These are phyloP conservation scores for Phytophthora pseudosyringae DNA, from an alignment of 352 stramenopile species.

Conservation along the genomic window DNA sequence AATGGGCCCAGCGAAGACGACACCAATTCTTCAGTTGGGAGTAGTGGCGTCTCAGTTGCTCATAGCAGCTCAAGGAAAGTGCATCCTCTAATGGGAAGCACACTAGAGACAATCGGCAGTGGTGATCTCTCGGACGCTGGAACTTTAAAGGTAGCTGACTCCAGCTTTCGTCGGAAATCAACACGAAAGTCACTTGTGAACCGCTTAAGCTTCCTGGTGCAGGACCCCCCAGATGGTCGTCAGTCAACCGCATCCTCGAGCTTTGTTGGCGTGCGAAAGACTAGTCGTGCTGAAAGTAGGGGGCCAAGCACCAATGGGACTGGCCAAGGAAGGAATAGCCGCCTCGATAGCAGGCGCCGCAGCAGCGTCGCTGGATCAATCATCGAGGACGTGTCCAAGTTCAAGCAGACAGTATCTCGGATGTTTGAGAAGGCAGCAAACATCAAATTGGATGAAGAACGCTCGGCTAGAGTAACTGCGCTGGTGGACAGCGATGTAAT, in stretches of 20 bases:
- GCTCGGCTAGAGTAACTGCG: slow-evolving; percentile 53
- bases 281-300: slow-evolving; percentile 16
- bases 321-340: slow-evolving; percentile 9
- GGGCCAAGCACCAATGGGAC: slow-evolving; percentile 12
- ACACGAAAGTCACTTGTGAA: slow-evolving; percentile 22
- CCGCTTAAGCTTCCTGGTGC: slow-evolving; percentile 23
- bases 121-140: slow-evolving; percentile 14
- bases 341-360: slow-evolving; percentile 22
- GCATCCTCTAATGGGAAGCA: slow-evolving; percentile 23
- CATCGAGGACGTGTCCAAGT: slow-evolving; percentile 36
- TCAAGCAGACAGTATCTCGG: slow-evolving; percentile 43
- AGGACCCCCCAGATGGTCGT: slow-evolving; percentile 13
- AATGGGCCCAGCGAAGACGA: slow-evolving; percentile 2
- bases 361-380: slow-evolving; percentile 41
- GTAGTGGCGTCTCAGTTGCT: not conserved
- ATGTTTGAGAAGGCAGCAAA: slow-evolving; percentile 49
- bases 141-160: not conserved
- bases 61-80: slow-evolving; percentile 28
- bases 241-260: slow-evolving; percentile 10
- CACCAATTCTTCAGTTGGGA: slow-evolving; percentile 3
- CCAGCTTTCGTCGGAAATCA: slow-evolving; percentile 12
- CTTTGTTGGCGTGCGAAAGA: not conserved
- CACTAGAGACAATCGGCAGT: slow-evolving; percentile 20
- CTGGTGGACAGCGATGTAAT: slow-evolving; percentile 69
- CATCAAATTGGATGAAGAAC: slow-evolving; percentile 43